Base-by-base conservation (phyloP, 2,329 filamentous ascomycete genomes). In the Colletotrichum sidae region DNA sequence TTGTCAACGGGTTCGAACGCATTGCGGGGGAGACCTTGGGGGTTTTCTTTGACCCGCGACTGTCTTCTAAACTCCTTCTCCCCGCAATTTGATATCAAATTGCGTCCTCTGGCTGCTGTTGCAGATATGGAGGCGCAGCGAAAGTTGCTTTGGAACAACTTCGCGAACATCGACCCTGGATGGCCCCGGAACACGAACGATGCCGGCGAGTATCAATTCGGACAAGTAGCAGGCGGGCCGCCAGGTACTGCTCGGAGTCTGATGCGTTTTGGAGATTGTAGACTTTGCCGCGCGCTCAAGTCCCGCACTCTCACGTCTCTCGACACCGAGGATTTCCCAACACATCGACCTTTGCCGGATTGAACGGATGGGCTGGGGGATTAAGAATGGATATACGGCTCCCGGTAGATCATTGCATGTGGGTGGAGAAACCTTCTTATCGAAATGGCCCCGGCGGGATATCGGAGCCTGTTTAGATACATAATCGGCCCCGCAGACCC, bases 381-480 rank as follows among this genome's bases (percentile, higher is more conserved):
- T 12, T 51, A 10, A 7, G 35, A 11, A 55, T 46, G 38, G 38
- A 55, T 61, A 56, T 11, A 37, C 13, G 25, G 6, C 13, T 25
- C 17, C 12, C 11, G 12, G 15, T n/a, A 25, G 39, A 60, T 13
- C 2, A 52, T 45, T 42, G 45, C 46, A 41, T 46, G 1, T 13
- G 4, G 25, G 51, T n/a, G 44, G 34, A 11, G 11, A 15, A 13
- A 35, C 6, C 1, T 37, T 5, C n/a, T 25, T 44, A 60, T 15
- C 41, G 57, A 13, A 8, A 25, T 7, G 42, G 12, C n/a, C 49
- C 52, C 52, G 47, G 41, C 1, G 51, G 35, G 51, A 47, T 34
- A 62, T 65, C 63, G 63, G 52, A 65, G 12, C 34, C 58, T 33
- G 25, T 34, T 47, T 65, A 65, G 52, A 34, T 38, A 33, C 45